phyloP scores from a whole-genome alignment of 108 stramenopile genomes.

The Discostella stelligeroides region DNA sequence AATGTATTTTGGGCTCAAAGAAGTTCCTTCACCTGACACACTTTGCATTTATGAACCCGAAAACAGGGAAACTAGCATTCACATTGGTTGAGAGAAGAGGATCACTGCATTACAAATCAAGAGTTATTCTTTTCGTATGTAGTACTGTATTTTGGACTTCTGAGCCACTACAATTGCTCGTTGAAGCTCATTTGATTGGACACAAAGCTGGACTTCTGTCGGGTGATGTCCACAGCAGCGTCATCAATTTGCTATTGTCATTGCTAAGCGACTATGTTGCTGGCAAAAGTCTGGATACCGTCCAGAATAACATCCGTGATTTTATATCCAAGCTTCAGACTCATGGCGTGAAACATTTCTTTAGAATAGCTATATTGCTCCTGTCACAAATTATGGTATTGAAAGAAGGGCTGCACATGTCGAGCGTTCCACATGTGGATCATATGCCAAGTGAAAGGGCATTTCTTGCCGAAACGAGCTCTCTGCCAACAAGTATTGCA shows the following conservation, averaged over 20 bases:
- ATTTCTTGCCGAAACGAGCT: background rate
- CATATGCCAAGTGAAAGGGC: no score
- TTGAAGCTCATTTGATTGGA: constrained; percentile 7
- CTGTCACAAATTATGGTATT: no score
- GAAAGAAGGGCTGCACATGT: background rate
- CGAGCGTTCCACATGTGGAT: background rate
- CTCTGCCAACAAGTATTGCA: background rate
- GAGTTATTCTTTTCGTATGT: background rate
- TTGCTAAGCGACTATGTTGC: constrained; percentile 7
- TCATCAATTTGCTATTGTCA: background rate
- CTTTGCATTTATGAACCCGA: background rate
- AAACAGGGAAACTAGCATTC: constrained; percentile 4
- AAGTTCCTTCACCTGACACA: background rate
- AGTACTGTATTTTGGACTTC: constrained; percentile 2
- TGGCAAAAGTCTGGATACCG: constrained; percentile 4
- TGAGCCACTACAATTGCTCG: constrained; percentile 19
- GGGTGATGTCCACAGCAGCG: constrained; percentile 10
- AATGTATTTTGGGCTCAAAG: no score
- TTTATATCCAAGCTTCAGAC: constrained; percentile 1
- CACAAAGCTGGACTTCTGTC: constrained; percentile 1
- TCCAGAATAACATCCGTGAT: constrained; percentile 12
- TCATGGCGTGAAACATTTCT: background rate
- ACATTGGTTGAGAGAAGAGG: background rate
- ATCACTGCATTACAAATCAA: background rate
- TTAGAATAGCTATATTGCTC: background rate